A percentile compares a stretch with the other conserved stretches of the same genome.
Conservation (phyloP, 106 monocot species). For the Phalaenopsis aphrodite region DNA sequence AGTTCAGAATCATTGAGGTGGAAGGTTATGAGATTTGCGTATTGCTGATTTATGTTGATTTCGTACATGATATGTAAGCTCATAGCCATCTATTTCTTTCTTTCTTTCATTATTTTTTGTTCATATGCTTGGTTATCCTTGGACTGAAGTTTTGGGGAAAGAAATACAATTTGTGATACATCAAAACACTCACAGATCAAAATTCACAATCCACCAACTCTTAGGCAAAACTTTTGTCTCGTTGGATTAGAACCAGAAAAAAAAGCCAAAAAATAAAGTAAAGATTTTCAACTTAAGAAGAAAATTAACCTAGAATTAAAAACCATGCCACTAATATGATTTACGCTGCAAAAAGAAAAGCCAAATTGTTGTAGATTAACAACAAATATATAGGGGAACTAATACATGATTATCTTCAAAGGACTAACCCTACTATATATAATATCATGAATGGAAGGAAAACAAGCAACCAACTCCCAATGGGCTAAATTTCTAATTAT, state of each 20-base stretch:
- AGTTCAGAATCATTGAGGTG: slow-evolving; percentile 2
- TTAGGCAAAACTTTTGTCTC: no score
- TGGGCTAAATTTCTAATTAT: no score
- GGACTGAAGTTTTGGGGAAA: neutral
- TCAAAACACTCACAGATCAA: no score
- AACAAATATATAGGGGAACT: no score
- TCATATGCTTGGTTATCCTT: neutral
- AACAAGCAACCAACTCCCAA: neutral
- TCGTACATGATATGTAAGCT: neutral
- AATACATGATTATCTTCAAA: neutral
- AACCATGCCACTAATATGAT: no score
- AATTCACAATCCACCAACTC: no score
- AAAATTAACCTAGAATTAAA: no score
- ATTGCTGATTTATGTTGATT: neutral
- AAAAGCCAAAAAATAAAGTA: no score
- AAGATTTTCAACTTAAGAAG: no score
- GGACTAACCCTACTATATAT: neutral
- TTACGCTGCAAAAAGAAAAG: no score
- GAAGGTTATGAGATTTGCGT: neutral
- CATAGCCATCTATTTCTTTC: neutral
- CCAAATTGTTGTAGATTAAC: no score
- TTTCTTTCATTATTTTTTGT: neutral
- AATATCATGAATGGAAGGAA: neutral
- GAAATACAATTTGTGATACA: neutral
- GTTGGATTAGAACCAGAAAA: no score